These are phyloP conservation scores for Rasamsonia emersonii DNA, from an alignment of 2,329 filamentous ascomycete species.

Conservation along the genomic window DNA sequence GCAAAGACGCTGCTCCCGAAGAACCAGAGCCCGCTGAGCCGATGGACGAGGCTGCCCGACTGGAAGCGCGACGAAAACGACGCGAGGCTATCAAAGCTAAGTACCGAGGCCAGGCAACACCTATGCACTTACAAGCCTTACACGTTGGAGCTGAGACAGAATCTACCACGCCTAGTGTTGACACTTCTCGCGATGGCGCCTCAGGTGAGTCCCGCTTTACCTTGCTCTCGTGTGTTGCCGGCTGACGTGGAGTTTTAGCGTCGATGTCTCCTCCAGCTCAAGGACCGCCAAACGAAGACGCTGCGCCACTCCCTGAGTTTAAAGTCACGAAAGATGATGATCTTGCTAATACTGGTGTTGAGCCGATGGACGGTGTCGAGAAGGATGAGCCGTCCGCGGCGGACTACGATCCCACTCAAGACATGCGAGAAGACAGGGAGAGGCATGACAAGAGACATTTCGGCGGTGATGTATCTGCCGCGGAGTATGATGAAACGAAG, in stretches of 20 bases:
- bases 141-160: conserved; percentile 53
- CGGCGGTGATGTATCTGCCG: conserved; percentile 46
- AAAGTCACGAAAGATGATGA: conserved; percentile 59
- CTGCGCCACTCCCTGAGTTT: conserved; percentile 49
- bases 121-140: conserved; percentile 66
- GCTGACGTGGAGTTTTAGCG: too few species aligned
- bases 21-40: conserved; percentile 44
- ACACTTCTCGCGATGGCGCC: too few species aligned
- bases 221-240: too few species aligned
- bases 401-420: conserved; percentile 80
- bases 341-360: conserved; percentile 48
- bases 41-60: conserved; percentile 72
- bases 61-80: conserved; percentile 75
- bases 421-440: conserved; percentile 76
- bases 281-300: conserved; percentile 40
- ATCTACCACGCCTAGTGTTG: too few species aligned
- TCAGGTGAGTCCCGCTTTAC: too few species aligned
- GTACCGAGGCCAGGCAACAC: conserved; percentile 61
- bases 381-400: conserved; percentile 79
- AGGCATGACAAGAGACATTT: conserved; percentile 58
- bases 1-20: conserved; percentile 13
- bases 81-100: conserved; percentile 81
- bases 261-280: conserved; percentile 31
- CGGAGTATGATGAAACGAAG: conserved; percentile 52
- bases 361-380: conserved; percentile 36